phyloP scores from a whole-genome alignment of 2,329 filamentous ascomycete species.

The Zymoseptoria brevis region DNA sequence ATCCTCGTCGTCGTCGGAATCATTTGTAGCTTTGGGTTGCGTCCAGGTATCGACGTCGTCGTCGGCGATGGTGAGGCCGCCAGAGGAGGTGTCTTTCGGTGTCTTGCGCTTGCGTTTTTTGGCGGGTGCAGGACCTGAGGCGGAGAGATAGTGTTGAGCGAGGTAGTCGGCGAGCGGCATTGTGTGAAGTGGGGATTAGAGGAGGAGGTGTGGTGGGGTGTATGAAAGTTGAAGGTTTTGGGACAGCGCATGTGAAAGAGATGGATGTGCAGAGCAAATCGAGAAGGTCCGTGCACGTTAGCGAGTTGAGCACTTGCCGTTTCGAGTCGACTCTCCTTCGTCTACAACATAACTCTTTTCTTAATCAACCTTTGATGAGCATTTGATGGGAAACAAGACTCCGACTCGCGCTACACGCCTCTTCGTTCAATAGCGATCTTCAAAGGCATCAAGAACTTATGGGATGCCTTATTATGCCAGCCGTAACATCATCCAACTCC shows the following conservation, averaged over 20 bases:
- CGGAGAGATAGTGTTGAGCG: constrained; percentile 80
- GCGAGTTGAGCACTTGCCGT: background rate
- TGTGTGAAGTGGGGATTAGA: background rate
- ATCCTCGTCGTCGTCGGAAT: constrained; percentile 48
- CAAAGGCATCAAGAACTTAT: no score
- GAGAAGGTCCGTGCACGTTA: background rate
- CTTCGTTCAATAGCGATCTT: no score
- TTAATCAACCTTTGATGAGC: no score
- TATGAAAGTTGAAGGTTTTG: constrained; percentile 1
- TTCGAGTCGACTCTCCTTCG: background rate
- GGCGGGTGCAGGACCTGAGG: constrained; percentile 45
- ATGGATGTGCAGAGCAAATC: background rate
- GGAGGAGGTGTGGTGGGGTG: background rate
- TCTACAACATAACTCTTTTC: background rate
- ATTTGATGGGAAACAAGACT: no score
- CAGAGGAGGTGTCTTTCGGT: constrained; percentile 31
- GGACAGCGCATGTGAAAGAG: constrained; percentile 4
- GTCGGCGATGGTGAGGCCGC: constrained; percentile 42
- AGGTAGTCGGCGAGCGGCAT: constrained; percentile 76
- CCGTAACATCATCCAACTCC: background rate
- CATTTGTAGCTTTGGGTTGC: constrained; percentile 41
- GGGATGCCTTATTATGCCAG: no score
- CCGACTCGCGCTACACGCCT: no score
- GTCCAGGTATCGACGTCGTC: constrained; percentile 49
- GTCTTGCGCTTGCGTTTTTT: constrained; percentile 47